These are phyloP conservation scores for Sclerospora graminicola DNA, from an alignment of 352 stramenopile genomes.

Conservation along the genomic window DNA sequence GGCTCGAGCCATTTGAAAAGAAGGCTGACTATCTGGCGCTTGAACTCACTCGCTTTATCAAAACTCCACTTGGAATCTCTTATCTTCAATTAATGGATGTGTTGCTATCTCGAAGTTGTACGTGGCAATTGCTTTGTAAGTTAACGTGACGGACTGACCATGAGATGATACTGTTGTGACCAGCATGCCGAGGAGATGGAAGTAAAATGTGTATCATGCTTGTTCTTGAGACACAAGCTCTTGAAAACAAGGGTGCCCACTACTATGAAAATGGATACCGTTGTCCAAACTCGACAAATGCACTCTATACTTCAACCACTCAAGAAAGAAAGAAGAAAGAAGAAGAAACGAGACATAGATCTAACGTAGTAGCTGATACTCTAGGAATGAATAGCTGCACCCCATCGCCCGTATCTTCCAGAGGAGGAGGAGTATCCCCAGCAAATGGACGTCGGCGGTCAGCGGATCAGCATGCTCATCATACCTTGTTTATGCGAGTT, in stretches of 20 bases:
- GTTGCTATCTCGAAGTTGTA: constrained; percentile 55
- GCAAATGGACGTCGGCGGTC: constrained; percentile 17
- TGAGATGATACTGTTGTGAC: constrained; percentile 3
- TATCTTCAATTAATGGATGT: constrained; percentile 80
- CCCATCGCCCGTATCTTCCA: constrained; percentile 21
- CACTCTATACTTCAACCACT: constrained; percentile 21
- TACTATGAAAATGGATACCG: constrained; percentile 73
- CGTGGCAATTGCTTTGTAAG: constrained; percentile 6
- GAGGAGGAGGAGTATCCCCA: constrained; percentile 11
- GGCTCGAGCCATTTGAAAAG: constrained; percentile 61
- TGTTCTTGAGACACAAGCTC: constrained; percentile 61
- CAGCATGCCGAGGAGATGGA: constrained; percentile 42
- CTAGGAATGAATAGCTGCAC: constrained; percentile 15
- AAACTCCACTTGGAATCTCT: constrained; percentile 63
- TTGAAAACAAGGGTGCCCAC: constrained; percentile 64
- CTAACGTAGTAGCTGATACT: constrained; percentile 8
- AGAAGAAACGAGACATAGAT: constrained; percentile 14
- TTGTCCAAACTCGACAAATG: constrained; percentile 50
- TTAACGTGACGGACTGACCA: constrained; percentile 1
- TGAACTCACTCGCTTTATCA: constrained; percentile 63
- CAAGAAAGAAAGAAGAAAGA: constrained; percentile 24
- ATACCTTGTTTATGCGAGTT: constrained; percentile 45
- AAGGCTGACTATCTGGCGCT: constrained; percentile 49
- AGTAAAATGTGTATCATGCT: constrained; percentile 51
- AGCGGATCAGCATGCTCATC: constrained; percentile 15